Conservation (phyloP, 176 grass and related monocot species). For the Ananas comosus region DNA sequence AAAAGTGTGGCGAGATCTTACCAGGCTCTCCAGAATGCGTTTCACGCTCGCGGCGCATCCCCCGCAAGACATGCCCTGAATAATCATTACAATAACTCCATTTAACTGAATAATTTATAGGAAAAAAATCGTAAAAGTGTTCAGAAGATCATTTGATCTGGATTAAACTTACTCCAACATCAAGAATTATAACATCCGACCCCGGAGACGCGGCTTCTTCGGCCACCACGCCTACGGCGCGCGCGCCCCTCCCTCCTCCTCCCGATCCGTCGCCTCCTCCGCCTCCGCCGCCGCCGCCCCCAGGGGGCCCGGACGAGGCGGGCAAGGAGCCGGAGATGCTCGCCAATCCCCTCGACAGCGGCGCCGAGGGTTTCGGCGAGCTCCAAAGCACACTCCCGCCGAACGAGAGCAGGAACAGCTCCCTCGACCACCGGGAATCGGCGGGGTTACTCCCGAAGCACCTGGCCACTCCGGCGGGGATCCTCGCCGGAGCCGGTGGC, state of each 20-base stretch:
- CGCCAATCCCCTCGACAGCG: slow-evolving; percentile 47
- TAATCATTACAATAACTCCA: slow-evolving; percentile 8
- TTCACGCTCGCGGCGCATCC: slow-evolving; percentile 91
- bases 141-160: not conserved
- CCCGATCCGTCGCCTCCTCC: slow-evolving; percentile 24
- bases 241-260: slow-evolving; percentile 23
- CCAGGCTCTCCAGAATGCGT: slow-evolving; percentile 85
- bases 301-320: slow-evolving; percentile 34
- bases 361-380: slow-evolving; percentile 10
- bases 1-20: slow-evolving; percentile 21
- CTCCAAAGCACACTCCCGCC: slow-evolving; percentile 40
- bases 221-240: slow-evolving; percentile 19
- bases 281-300: slow-evolving; percentile 19
- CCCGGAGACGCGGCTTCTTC: slow-evolving; percentile 37
- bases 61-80: slow-evolving; percentile 93
- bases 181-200: slow-evolving; percentile 73
- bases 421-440: slow-evolving; percentile 13
- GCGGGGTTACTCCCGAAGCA: slow-evolving; percentile 15
- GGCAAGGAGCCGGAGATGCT: slow-evolving; percentile 53
- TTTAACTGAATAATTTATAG: slow-evolving; percentile 3
- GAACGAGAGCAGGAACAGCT: slow-evolving; percentile 53
- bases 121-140: not conserved
- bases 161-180: slow-evolving; percentile 63
- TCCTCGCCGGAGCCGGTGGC: not conserved
- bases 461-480: not conserved